A percentile compares a stretch with the other conserved stretches of the same genome.
Conservation (phyloP, 495 filamentous ascomycete genomes). For the Aspergillus ostianus region DNA sequence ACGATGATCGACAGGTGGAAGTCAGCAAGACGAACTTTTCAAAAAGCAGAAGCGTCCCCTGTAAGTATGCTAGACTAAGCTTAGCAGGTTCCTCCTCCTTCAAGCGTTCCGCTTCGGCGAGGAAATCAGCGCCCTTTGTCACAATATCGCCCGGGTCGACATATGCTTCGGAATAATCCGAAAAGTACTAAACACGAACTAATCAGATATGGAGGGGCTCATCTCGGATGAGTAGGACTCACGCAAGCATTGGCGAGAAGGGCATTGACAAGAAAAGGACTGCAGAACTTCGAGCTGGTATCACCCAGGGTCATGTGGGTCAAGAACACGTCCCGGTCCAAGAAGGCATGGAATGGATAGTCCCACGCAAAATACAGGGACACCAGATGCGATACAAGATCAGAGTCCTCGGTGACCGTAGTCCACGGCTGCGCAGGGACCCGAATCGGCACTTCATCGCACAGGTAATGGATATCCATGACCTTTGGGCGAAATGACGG, state of each 20-base stretch:
- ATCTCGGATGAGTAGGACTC: constrained; percentile 14
- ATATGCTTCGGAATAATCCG: constrained; percentile 46
- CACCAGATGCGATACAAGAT: constrained; percentile 53
- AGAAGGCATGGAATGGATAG: constrained; percentile 47
- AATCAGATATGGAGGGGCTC: neutral
- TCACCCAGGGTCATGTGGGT: constrained; percentile 40
- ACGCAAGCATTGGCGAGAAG: constrained; percentile 51
- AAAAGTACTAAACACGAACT: constrained; percentile 35
- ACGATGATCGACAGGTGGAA: neutral
- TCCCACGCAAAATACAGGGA: constrained; percentile 57
- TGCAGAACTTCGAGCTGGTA: constrained; percentile 43
- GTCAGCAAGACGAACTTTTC: constrained; percentile 29
- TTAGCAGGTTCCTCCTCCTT: constrained; percentile 23
- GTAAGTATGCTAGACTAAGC: constrained; percentile 36
- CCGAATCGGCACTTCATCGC: constrained; percentile 37
- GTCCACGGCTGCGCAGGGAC: constrained; percentile 54
- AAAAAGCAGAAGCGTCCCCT: constrained; percentile 43
- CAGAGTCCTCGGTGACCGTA: constrained; percentile 45
- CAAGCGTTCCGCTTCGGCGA: constrained; percentile 42
- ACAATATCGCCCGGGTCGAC: constrained; percentile 41
- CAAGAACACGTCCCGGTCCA: constrained; percentile 50
- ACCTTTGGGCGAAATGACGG: constrained; percentile 43
- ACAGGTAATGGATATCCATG: constrained; percentile 49
- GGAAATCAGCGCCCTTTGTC: constrained; percentile 42
- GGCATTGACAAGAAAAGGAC: constrained; percentile 54